Evolutionary conservation across 495 filamentous ascomycete genomes (phyloP), one percentile per base, ranked within the genome.

Genomic region (Glonium stellatum): DNA sequence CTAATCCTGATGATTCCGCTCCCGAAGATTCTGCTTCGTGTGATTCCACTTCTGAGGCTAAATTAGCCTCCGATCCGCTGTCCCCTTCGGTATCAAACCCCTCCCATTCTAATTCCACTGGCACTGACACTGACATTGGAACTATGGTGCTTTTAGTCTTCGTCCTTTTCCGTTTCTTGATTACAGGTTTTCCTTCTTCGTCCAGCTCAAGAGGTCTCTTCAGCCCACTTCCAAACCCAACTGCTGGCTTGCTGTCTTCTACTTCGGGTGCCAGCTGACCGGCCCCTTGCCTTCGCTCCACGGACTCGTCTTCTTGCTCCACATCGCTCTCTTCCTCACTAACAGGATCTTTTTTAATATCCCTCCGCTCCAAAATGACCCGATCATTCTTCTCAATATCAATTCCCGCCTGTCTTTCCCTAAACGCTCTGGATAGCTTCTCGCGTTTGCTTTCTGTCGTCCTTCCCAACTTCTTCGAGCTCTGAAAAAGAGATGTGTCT

Each of bases 121-220:
- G 53, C 8, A 58, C 48, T 12, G 55, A 19, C 31, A 75, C 68
- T 11, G 56, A 51, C 8, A 58, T 41, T 12, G 55, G 25, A 15
- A 59, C 34, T 9, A 46, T 19, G 50, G 54, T 59, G 21, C 53
- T 53, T 49, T 63, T 64, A 1, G 41, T 31, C 56, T 70, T 71
- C 54, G 48, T 47, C 21, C 70, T 48, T 55, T 72, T 75, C 47
- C 72, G 63, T 55, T 88, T 96, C 62, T 87, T 87, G 54, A 97
- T 80, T 12, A 95, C 73, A 1, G 91, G 93, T 39, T 81, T 84
- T 5, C 92, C 92, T 51, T 83, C 82, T 13, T 85, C 79, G 61
- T 89, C 89, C 6, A 87, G 49, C 34, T 95, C 88, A 19, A 97
- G 77, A 15, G 91, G 88, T 50, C 91, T 82, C 69, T 97, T 97